phyloP scores from a whole-genome alignment of 345 rosid species.

The Isatis tinctoria region DNA sequence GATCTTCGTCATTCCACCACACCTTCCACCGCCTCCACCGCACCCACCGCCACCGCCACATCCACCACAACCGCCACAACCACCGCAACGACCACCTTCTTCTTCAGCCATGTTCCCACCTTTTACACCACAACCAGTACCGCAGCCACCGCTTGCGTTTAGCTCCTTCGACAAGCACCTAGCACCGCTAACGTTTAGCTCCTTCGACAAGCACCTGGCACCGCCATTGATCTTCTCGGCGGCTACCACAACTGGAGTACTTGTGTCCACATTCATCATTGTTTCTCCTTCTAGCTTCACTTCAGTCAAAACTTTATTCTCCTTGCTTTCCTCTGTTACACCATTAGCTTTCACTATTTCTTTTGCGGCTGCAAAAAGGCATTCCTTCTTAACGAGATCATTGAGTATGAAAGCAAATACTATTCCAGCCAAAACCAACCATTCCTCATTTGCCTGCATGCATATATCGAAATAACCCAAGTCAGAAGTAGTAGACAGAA shows the following conservation, averaged over 20 bases:
- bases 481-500: neutral
- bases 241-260: neutral
- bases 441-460: constrained; percentile 62
- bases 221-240: constrained; percentile 33
- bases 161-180: constrained; percentile 20
- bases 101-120: constrained; percentile 23
- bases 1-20: constrained; percentile 25
- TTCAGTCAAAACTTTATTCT: constrained; percentile 3
- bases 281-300: constrained; percentile 25
- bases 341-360: constrained; percentile 18
- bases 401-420: constrained; percentile 62
- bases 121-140: constrained; percentile 18
- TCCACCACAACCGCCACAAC: constrained; percentile 32
- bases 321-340: constrained; percentile 21
- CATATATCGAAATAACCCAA: constrained; percentile 1
- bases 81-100: constrained; percentile 25
- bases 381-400: constrained; percentile 42
- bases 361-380: constrained; percentile 34
- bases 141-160: constrained; percentile 13
- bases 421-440: constrained; percentile 56
- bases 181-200: constrained; percentile 26
- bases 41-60: constrained; percentile 8
- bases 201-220: constrained; percentile 21
- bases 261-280: constrained; percentile 16
- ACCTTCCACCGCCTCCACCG: constrained; percentile 9